Evolutionary conservation across 2,329 filamentous ascomycete genomes (phyloP), one percentile per base, ranked within the genome.

Genomic region (Fusarium veterinarium): DNA sequence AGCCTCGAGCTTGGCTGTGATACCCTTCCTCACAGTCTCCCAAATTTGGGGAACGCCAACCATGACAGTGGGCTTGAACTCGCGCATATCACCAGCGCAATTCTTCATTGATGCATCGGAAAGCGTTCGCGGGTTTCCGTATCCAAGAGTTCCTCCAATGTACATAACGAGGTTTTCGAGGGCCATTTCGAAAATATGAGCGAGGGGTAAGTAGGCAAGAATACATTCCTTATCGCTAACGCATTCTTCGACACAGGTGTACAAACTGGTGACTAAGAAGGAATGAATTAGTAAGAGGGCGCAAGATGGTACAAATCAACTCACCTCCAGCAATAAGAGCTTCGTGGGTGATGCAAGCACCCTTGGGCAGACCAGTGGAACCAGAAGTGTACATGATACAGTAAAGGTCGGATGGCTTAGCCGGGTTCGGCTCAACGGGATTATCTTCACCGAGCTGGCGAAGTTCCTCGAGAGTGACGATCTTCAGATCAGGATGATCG

Each of bases 21-120:
- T 93, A 60, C 96, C 96, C 87, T 99, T 99, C 86, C 95, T 95
- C 78, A 99, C 92, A 3, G 94, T 95, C 84, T 99, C 96, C 95
- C 95, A 99, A 37, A 99, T 92, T 65, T 97, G 95, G 4, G 96
- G 96, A 6, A 99, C 96, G 81, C 96, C 96, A 42, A 98, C 93
- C 80, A 99, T 89, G 79, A 98, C 89, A 4, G 95, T 97, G 2
- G 96, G 96, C 76, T 89, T 89, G 80, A 98, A 92, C 79, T 98
- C 95, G 68, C 93, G 92, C 84, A 99, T 97, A 77, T 99, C 96
- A 76, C 96, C 95, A 75, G 91, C 90, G 85, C 93, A 98, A 83
- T 98, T 96, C 74, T 92, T 91, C 83, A 97, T 92, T 25, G 93
- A 97, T 7, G 86, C 83, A 80, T 98, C 95, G 12, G 95, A 93